Evolutionary conservation across 106 monocot species (phyloP), one percentile per base, ranked within the genome.

Genomic region (Gastrodia elata): DNA sequence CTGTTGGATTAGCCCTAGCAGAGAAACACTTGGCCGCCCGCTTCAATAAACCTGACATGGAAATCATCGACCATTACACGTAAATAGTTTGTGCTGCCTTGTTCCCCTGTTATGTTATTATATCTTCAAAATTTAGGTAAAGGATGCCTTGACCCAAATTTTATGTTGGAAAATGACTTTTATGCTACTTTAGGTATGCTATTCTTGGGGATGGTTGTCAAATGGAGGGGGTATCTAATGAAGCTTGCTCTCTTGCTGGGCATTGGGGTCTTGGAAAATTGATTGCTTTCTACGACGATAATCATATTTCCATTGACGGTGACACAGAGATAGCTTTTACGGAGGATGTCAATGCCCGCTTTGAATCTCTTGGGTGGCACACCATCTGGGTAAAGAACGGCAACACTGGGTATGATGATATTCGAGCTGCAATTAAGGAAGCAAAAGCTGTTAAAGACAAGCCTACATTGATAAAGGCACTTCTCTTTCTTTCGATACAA

Each of bases 331-430:
- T 95, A 77, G 89, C 94, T 15, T 95, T 95, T 70, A 87, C 91
- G 0, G 94, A 95, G 77, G 94, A 95, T 73, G 94, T 95, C n/a
- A 82, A 43, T 57, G 82, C 89, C 3, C 91, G 94, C 24, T 95
- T 91, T 71, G 94, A 95, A 64, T 87, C 94, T 71, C 91, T 95
- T 38, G 94, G 94, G 10, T 95, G 94, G 94, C 94, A 95, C 77
- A 95, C 94, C 0, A 95, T 95, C 78, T 95, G 94, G 94, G 94
- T 95, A 68, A 95, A 95, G 87, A 87, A 89, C 72, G 94, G 94
- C n/a, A 95, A 95, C 72, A 84, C 70, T 18, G 89, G 86, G 35
- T 86, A 90, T 36, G 80, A 84, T 73, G 86, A 86, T 8, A 90
- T 90, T 39, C 86, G 89, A 61, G 82, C 83, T 49, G 89, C 89